These are phyloP conservation scores for Fagopyrum esculentum DNA, from an alignment of 148 eudicot genomes.

Conservation along the genomic window DNA sequence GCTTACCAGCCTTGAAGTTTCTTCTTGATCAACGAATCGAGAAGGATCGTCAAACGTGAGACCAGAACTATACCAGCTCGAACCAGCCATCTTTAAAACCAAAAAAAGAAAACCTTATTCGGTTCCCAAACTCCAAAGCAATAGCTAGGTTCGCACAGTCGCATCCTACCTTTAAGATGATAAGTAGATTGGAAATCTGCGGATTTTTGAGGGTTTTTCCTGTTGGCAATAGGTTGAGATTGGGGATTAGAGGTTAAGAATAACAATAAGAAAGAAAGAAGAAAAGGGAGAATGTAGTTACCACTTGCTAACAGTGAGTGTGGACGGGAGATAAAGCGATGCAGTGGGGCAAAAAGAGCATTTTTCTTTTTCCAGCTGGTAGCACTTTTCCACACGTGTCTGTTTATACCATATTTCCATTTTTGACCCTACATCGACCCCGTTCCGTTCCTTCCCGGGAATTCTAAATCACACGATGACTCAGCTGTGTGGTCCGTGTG, in stretches of 20 bases:
- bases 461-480: too few species aligned
- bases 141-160: background rate
- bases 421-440: background rate
- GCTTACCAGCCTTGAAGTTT: conserved; percentile 24
- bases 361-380: background rate
- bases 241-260: conserved; percentile 6
- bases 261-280: background rate
- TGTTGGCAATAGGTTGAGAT: background rate
- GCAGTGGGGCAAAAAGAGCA: conserved; percentile 11
- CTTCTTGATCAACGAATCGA: conserved; percentile 20
- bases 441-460: background rate
- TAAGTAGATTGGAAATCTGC: background rate
- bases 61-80: conserved; percentile 25
- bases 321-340: conserved; percentile 1
- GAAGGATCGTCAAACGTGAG: conserved; percentile 19
- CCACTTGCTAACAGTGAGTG: conserved; percentile 1
- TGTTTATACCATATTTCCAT: background rate
- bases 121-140: background rate
- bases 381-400: conserved; percentile 9
- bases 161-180: background rate
- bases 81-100: background rate
- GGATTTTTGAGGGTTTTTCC: background rate
- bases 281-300: background rate
- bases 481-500: too few species aligned
- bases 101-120: background rate